These are phyloP conservation scores for Adiantum capillusveneris DNA, from an alignment of 75 land plant species.

Conservation along the genomic window DNA sequence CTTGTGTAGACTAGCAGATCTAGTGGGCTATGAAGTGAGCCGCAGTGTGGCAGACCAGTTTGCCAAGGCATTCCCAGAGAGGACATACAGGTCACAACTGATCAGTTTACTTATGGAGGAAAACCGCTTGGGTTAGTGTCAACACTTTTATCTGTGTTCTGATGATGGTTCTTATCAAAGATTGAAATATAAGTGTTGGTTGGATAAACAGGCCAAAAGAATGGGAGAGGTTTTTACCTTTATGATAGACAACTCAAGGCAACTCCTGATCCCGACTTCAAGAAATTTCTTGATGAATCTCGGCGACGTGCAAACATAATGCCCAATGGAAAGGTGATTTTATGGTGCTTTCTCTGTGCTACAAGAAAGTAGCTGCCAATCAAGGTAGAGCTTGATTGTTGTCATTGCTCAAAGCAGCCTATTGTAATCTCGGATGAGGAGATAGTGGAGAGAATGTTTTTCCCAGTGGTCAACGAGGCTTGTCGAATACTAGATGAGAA, in stretches of 20 bases:
- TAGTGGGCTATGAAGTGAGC: slow-evolving; percentile 76
- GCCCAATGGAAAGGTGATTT: slow-evolving; percentile 93
- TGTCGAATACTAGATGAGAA: slow-evolving; percentile 67
- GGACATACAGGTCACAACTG: not conserved
- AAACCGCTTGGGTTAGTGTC: slow-evolving; percentile 59
- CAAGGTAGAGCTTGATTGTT: not conserved
- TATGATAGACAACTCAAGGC: slow-evolving; percentile 86
- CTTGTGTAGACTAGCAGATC: slow-evolving; percentile 62
- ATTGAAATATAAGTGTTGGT: slow-evolving; percentile 1
- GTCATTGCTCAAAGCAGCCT: slow-evolving; percentile 14
- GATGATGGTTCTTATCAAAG: not conserved
- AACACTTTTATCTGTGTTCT: not conserved
- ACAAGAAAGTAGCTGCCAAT: not conserved
- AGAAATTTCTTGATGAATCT: slow-evolving; percentile 50
- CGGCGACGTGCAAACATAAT: slow-evolving; percentile 50
- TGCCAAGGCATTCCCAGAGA: slow-evolving; percentile 28
- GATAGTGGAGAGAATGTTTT: slow-evolving; percentile 32
- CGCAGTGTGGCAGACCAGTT: slow-evolving; percentile 39
- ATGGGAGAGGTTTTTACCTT: slow-evolving; percentile 78
- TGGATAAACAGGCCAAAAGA: slow-evolving; percentile 54
- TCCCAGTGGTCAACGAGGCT: slow-evolving; percentile 34
- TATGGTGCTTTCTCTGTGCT: slow-evolving; percentile 10
- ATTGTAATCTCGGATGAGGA: slow-evolving; percentile 24
- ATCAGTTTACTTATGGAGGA: slow-evolving; percentile 44
- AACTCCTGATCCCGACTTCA: slow-evolving; percentile 64